Base-by-base conservation (phyloP, 345 rosid species). In the Rhodamnia argentea region DNA sequence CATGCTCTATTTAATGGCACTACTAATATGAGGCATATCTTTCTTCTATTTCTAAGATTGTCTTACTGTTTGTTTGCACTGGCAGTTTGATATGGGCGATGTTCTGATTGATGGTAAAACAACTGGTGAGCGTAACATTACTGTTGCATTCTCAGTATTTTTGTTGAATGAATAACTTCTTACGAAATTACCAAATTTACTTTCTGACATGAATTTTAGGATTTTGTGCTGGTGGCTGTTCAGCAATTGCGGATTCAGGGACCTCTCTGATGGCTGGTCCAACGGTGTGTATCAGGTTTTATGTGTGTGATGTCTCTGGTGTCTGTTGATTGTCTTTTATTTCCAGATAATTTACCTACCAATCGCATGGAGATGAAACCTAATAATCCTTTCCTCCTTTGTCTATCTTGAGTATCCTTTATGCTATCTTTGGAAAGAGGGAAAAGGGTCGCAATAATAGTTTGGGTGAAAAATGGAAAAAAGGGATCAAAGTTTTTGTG, bases 201-300 rank as follows among this genome's bases (percentile, higher is more conserved):
- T 70, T 70, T 37, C 44, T 4, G 83, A 40, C 74, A 85, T 83
- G 47, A 26, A 40, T 86, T 14, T 54, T 22, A 94, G 98, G 95
- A 87, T 89, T 90, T 86, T 94, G 95, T 87, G 89, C 85, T 20
- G 7, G 88, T 52, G 93, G 94, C 29, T 95, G 97, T 87, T 86
- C 93, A 11, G 95, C 96, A 42, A 94, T 95, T 87, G 96, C 94
- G 82, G 98, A 95, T 87, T 95, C 98, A 37, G 98, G 98, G 87
- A 95, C 98, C 62, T 95, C 98, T 54, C 85, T 95, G 88, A 83
- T 95, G 91, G 92, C 92, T 29, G 98, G 98, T 81, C 98, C 97
- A 37, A 91, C 92, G 86, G 98, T 95, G 75, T 53, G 96, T 86
- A 85, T 87, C 11, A 18, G 26, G 42, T 37, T 70, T 37, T 70